A percentile compares a stretch with the other conserved stretches of the same genome.
Conservation (phyloP, 2,329 filamentous ascomycete genomes). For the Apiospora rasikravindrae region DNA sequence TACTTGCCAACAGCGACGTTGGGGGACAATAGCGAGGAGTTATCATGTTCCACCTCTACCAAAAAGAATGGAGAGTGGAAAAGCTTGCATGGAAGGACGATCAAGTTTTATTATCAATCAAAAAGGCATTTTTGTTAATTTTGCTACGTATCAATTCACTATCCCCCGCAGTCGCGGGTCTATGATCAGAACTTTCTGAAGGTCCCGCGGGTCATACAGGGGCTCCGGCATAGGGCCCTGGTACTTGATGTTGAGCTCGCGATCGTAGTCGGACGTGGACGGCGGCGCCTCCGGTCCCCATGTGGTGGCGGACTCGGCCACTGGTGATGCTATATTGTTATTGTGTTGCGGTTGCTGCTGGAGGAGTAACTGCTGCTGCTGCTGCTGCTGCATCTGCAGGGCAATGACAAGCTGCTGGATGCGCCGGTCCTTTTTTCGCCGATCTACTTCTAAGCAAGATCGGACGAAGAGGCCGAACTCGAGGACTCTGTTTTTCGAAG, state of each 20-base stretch:
- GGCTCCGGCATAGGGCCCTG: background rate
- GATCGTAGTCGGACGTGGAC: background rate
- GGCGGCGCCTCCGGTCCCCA: background rate
- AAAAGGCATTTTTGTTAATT: background rate
- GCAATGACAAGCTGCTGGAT: slow-evolving; percentile 29
- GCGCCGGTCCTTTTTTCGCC: slow-evolving; percentile 28
- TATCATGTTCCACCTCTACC: background rate
- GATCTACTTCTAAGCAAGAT: slow-evolving; percentile 35
- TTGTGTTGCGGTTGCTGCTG: background rate
- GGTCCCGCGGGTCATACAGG: background rate
- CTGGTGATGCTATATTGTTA: background rate
- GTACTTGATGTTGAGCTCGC: background rate
- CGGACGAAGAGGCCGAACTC: slow-evolving; percentile 36
- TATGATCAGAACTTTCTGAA: background rate
- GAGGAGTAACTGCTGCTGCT: background rate
- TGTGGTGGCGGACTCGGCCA: background rate
- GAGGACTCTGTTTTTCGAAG: slow-evolving; percentile 24
- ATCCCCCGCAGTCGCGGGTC: background rate
- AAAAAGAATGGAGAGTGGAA: background rate
- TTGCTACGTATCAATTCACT: background rate
- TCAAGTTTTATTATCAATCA: background rate
- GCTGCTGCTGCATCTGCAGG: slow-evolving; percentile 26
- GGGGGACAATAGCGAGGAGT: background rate
- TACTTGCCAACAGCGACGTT: background rate
- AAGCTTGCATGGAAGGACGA: background rate